Percentiles rank a stretch among this genome's conserved stretches.
Conservation (phyloP, 371 early-diverging fungal species). For the Zopfochytrium polystomum region DNA sequence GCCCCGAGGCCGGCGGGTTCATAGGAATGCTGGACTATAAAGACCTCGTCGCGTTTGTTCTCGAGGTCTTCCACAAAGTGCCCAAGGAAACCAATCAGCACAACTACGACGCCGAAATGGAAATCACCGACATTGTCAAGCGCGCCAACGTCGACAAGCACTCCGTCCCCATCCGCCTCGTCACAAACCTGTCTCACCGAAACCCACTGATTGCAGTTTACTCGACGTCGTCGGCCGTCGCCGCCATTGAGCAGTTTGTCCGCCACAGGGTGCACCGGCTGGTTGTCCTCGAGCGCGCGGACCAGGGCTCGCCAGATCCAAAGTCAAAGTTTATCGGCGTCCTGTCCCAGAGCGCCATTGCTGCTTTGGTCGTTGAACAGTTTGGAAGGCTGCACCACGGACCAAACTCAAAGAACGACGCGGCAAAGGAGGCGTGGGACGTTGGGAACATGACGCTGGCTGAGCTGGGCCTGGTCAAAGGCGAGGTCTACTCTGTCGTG, state of each 20-base stretch:
- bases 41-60: slow-evolving; percentile 44
- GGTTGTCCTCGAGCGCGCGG: slow-evolving; percentile 30
- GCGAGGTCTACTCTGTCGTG: slow-evolving; percentile 29
- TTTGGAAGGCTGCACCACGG: slow-evolving; percentile 38
- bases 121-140: slow-evolving; percentile 42
- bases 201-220: slow-evolving; percentile 41
- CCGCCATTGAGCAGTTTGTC: slow-evolving; percentile 32
- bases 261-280: slow-evolving; percentile 27
- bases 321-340: slow-evolving; percentile 37
- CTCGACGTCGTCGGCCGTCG: slow-evolving; percentile 21
- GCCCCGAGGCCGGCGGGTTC: slow-evolving; percentile 33
- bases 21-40: slow-evolving; percentile 48
- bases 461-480: slow-evolving; percentile 39
- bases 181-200: slow-evolving; percentile 36
- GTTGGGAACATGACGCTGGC: slow-evolving; percentile 31
- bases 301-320: slow-evolving; percentile 5
- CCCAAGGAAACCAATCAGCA: slow-evolving; percentile 17
- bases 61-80: slow-evolving; percentile 40
- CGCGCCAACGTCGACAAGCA: slow-evolving; percentile 33
- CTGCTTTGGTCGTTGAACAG: slow-evolving; percentile 31
- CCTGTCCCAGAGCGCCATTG: slow-evolving; percentile 33
- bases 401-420: neutral
- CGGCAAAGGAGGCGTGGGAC: slow-evolving; percentile 21
- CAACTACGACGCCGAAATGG: slow-evolving; percentile 34
- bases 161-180: slow-evolving; percentile 41